Base-by-base conservation (phyloP, 768 basidiomycete genomes). In the Paxillus rubicundulus region DNA sequence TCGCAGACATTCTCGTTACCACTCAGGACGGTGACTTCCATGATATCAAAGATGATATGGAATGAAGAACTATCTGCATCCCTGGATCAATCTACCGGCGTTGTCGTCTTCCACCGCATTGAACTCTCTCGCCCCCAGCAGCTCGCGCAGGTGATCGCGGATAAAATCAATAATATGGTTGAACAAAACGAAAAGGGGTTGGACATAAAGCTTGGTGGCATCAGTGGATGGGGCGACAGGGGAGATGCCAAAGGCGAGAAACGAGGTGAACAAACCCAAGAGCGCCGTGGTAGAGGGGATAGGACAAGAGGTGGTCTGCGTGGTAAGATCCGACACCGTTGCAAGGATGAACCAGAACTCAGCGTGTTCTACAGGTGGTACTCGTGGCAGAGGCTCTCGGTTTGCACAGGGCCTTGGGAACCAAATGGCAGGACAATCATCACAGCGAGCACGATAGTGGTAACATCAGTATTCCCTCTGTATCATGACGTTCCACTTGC, bases 21-120 rank as follows among this genome's bases (percentile, higher is more conserved):
- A 4, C 71, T 86, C 45, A 82, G 87, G 38, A 75, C 85, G 4
- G 92, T 98, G 4, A 92, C 87, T 1, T 69, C 66, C 21, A 84
- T 97, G 59, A 89, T 98, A 37, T 95, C 92, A 24, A 92, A 94
- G 72, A 98, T 99, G 97, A 97, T 98, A 61, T 98, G 95, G 92
- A 92, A 81, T 63, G 97, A 98, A 63, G 94, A 98, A 65, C 77
- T 99, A 10, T 78, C 88, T 1, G 97, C 96, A 3, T 95, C 94
- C 14, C 77, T 98, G 49, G 97, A 98, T 68, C 92, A 91, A 66
- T 86, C 91, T 16, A 86, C 86, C 20, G 87, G 85, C 34, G 93
- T 96, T 39, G 81, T 99, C 50, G 86, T 96, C 42, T 94, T 98
- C 78, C 92, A 98, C 66, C 86, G 92, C 50, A 82, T 92, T 52